phyloP scores from a whole-genome alignment of 2,329 filamentous ascomycete genomes.

The Conoideocrella luteorostrata region DNA sequence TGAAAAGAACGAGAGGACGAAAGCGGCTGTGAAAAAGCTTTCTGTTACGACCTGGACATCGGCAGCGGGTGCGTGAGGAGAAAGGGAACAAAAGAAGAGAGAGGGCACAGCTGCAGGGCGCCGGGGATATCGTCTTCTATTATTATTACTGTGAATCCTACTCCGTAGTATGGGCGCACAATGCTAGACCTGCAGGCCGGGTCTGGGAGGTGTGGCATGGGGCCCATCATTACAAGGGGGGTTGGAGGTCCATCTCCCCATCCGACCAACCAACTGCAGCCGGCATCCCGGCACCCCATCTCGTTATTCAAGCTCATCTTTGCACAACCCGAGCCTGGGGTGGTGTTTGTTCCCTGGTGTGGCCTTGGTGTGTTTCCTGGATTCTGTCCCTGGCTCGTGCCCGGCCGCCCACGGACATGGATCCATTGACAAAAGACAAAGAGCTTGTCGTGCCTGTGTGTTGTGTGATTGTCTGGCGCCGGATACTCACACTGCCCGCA shows the following conservation, averaged over 20 bases:
- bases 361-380: not conserved
- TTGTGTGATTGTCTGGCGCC: not conserved
- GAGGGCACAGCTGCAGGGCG: slow-evolving; percentile 11
- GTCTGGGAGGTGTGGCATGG: not conserved
- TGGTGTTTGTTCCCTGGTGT: not conserved
- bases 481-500: slow-evolving; percentile 11
- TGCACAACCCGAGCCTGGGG: too few species aligned
- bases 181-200: too few species aligned
- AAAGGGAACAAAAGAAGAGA: slow-evolving; percentile 26
- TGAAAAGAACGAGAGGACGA: slow-evolving; percentile 43
- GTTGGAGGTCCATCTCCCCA: not conserved
- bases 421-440: too few species aligned
- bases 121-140: slow-evolving; percentile 25
- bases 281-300: too few species aligned
- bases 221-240: not conserved
- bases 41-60: slow-evolving; percentile 46
- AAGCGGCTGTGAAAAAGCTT: slow-evolving; percentile 39
- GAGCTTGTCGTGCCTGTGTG: too few species aligned
- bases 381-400: too few species aligned
- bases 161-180: too few species aligned
- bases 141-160: slow-evolving; percentile 25
- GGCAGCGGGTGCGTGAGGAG: slow-evolving; percentile 34
- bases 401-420: too few species aligned
- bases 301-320: too few species aligned
- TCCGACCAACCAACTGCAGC: not conserved